Evolutionary conservation across 352 stramenopile genomes (phyloP), one percentile per base, ranked within the genome.

Genomic region (Globisporangium abappressorium): DNA sequence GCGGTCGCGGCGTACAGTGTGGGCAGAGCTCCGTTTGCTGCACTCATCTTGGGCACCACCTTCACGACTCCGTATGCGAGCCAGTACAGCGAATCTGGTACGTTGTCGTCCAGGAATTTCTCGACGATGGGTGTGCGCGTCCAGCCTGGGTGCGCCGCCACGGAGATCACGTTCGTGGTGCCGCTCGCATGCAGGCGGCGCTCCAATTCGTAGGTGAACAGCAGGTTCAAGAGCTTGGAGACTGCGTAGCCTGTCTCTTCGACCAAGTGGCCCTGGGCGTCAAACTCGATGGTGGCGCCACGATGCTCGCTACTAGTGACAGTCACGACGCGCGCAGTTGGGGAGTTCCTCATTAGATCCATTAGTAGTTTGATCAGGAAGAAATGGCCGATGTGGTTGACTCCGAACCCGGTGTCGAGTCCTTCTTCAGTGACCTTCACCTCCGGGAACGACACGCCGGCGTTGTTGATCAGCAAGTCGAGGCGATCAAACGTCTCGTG

Each of bases 321-420:
- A 15, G 70, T 82, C 53, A 86, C 70, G 6, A 90, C 71, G 33
- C 77, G 75, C 28, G 30, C 30, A 33, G 80, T 70, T 0, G 58
- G 65, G 4, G 56, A 36, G 30, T 6, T 33, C 30, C 30, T 33
- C 30, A 33, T 4, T 33, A 2, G 68, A 54, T 74, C 68, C 36
- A 80, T 72, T 24, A 85, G 47, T 62, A 84, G 65, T 28, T 58
- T 67, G 4, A 79, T 87, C 22, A 89, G 69, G 55, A 72, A 75
- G 68, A 88, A 87, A 49, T 89, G 77, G 15, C 80, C 77, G 5
- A 89, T 57, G 56, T 81, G 68, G 68, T 89, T 87, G 66, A 79
- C 74, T 24, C 69, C 77, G 64, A 89, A 89, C 0, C 74, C 76
- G 6, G 58, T 70, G 57, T 81, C 70, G 28, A 79, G 58, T 11